These are phyloP conservation scores for Pichia norvegensis DNA, from an alignment of 1,139 yeast species.

Conservation along the genomic window DNA sequence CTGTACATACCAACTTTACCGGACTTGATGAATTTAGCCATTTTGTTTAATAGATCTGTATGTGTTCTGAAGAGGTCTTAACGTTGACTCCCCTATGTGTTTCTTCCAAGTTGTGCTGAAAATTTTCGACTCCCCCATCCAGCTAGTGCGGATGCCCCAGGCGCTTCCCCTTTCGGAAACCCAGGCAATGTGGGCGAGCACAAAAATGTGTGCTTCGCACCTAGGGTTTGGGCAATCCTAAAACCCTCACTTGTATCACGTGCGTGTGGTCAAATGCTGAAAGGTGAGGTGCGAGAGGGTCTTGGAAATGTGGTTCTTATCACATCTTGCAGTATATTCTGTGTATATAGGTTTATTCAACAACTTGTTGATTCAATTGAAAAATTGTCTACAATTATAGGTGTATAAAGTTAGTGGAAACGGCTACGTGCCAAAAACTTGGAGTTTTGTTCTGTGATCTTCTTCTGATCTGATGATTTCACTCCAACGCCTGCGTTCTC, in stretches of 20 bases:
- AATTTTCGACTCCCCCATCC: slow-evolving; percentile 6
- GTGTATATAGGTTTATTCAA: too few species aligned
- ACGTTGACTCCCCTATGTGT: background rate
- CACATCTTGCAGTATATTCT: too few species aligned
- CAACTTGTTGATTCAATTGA: too few species aligned
- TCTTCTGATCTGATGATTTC: slow-evolving; percentile 12
- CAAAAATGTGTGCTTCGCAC: background rate
- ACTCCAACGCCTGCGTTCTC: slow-evolving; percentile 14
- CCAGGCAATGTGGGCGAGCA: background rate
- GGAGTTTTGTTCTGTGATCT: slow-evolving; percentile 49
- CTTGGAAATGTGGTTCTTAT: too few species aligned
- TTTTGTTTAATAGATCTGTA: slow-evolving; percentile 29
- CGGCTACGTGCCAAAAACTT: slow-evolving; percentile 46
- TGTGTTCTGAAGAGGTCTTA: background rate
- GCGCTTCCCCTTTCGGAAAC: slow-evolving; percentile 1
- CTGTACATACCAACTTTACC: slow-evolving; percentile 97
- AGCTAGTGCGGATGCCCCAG: background rate
- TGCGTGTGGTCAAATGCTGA: too few species aligned
- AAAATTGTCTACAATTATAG: background rate
- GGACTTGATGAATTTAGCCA: slow-evolving; percentile 98
- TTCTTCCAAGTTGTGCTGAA: slow-evolving; percentile 3
- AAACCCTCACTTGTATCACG: background rate
- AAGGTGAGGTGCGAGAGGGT: too few species aligned
- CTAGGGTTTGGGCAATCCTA: background rate
- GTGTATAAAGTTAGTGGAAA: slow-evolving; percentile 17